These are phyloP conservation scores for Fusarium domesticum DNA, from an alignment of 2,329 filamentous ascomycete species.

Conservation along the genomic window DNA sequence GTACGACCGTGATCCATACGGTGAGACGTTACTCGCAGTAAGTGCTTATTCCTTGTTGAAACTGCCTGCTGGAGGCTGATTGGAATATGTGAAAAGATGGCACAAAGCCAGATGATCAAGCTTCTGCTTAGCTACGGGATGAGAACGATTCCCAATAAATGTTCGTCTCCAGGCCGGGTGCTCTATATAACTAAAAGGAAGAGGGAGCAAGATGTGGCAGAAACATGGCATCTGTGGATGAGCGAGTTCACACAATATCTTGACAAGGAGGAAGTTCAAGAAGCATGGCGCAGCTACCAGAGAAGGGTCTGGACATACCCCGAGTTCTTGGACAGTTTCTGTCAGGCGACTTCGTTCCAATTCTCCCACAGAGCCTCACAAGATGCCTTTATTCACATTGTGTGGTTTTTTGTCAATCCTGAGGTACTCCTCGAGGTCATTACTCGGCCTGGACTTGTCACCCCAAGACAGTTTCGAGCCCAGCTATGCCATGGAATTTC, in stretches of 20 bases:
- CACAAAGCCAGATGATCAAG: not conserved
- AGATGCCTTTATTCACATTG: not conserved
- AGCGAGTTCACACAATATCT: not conserved
- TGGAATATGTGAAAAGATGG: not conserved
- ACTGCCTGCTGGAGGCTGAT: not conserved
- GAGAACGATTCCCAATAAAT: no score
- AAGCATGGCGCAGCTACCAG: not conserved
- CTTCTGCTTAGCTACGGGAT: not conserved
- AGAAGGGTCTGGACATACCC: not conserved
- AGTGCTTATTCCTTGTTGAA: not conserved
- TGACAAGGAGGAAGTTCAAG: not conserved
- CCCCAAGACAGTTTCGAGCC: not conserved
- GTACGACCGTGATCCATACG: rapidly evolving
- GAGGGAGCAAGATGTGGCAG: not conserved
- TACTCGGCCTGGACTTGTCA: not conserved
- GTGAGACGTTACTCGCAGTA: not conserved
- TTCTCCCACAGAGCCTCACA: not conserved
- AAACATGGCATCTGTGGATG: not conserved
- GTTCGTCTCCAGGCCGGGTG: no score
- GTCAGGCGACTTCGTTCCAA: not conserved
- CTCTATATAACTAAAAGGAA: no score
- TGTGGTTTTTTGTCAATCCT: not conserved
- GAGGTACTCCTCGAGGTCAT: not conserved
- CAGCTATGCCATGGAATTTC: no score
- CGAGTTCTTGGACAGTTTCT: not conserved